These are phyloP conservation scores for Chaetomium olivaceum DNA, from an alignment of 2,329 filamentous ascomycete species.

Conservation along the genomic window DNA sequence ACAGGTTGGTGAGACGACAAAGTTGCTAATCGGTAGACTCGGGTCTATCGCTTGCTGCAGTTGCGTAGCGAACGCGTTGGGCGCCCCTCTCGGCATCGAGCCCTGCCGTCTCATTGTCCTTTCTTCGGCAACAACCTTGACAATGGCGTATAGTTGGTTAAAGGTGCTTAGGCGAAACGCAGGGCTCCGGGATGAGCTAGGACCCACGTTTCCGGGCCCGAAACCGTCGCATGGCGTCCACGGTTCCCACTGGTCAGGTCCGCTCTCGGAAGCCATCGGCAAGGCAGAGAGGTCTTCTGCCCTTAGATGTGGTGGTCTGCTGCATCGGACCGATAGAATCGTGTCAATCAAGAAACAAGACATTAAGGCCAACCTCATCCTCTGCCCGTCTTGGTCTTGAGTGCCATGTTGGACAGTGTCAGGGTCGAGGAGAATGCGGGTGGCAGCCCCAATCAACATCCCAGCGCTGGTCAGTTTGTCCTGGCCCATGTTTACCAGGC, in stretches of 20 bases:
- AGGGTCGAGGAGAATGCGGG: slow-evolving; percentile 50
- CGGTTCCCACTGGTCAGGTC: slow-evolving; percentile 72
- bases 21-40: slow-evolving; percentile 32
- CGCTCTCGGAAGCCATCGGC: slow-evolving; percentile 60
- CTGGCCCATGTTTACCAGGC: slow-evolving; percentile 63
- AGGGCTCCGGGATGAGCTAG: slow-evolving; percentile 34
- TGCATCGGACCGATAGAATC: slow-evolving; percentile 53
- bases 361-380: slow-evolving; percentile 39
- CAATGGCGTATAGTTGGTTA: slow-evolving; percentile 45
- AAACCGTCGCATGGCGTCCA: slow-evolving; percentile 59
- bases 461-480: slow-evolving; percentile 61
- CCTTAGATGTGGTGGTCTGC: slow-evolving; percentile 52
- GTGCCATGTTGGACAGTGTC: background rate
- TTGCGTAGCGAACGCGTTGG: slow-evolving; percentile 20
- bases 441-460: slow-evolving; percentile 64
- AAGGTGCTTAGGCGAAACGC: slow-evolving; percentile 45
- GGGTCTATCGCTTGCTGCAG: slow-evolving; percentile 30
- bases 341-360: slow-evolving; percentile 66
- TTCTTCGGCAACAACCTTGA: slow-evolving; percentile 37
- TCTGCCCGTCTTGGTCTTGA: slow-evolving; percentile 17
- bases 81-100: background rate
- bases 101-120: slow-evolving; percentile 18
- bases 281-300: slow-evolving; percentile 48
- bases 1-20: slow-evolving; percentile 27
- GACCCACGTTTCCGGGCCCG: slow-evolving; percentile 31